Conservation (phyloP, 176 grass and related monocot genomes). For the Aegilops tauschii region DNA sequence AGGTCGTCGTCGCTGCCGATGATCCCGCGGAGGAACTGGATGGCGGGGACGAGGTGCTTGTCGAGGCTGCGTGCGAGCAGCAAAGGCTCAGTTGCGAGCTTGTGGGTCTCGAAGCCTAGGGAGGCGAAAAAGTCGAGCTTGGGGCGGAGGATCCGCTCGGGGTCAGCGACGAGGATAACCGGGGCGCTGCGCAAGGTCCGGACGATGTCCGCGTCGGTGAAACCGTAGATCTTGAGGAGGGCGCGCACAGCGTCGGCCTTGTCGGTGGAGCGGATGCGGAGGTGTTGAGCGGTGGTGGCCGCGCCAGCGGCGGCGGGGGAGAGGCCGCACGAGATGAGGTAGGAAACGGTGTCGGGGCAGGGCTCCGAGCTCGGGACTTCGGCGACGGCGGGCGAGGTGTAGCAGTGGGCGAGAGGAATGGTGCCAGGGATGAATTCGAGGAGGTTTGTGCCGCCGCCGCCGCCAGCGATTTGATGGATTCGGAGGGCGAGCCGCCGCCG, state of each 20-base stretch:
- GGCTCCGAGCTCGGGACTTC: neutral
- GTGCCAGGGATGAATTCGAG: neutral
- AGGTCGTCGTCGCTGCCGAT: conserved; percentile 9
- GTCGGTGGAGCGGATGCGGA: conserved; percentile 19
- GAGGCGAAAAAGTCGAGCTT: conserved; percentile 48
- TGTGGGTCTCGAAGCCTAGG: conserved; percentile 15
- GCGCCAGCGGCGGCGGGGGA: conserved; percentile 10
- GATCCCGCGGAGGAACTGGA: conserved; percentile 33
- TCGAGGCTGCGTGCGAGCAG: conserved; percentile 25
- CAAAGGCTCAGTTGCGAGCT: neutral
- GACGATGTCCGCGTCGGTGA: conserved; percentile 36
- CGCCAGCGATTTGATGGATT: neutral
- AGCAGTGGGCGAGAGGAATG: neutral
- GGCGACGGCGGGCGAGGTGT: neutral
- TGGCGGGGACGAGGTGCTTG: conserved; percentile 25
- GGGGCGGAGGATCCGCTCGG: conserved; percentile 25
- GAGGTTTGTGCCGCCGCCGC: neutral
- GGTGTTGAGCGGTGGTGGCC: neutral
- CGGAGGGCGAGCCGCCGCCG: conserved; percentile 9
- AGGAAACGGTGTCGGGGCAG: conserved; percentile 19
- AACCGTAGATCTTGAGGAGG: conserved; percentile 39
- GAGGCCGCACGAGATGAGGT: conserved; percentile 35
- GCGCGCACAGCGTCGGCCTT: conserved; percentile 18
- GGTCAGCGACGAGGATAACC: neutral
- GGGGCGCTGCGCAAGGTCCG: neutral